Evolutionary conservation across 306 rosid species (phyloP), one percentile per base, ranked within the genome.

Genomic region (Cicer judaicum): DNA sequence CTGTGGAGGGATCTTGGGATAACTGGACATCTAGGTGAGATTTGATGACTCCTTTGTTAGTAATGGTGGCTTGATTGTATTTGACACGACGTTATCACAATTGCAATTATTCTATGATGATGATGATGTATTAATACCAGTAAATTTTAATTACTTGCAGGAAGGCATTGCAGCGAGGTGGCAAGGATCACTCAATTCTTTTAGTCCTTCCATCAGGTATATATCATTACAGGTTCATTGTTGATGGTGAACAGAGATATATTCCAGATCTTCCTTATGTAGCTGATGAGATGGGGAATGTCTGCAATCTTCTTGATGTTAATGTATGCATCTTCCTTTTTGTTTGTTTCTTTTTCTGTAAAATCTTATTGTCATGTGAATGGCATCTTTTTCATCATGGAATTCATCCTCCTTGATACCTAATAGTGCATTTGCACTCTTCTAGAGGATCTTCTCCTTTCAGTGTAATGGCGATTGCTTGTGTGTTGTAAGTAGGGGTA

Each of bases 1-100:
- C 80, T 54, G 89, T 91, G 55, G 92, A 93, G 89, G 98, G 98
- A 74, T 91, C 98, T 64, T 93, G 98, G 98, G 96, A 93, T 85
- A 84, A 88, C 81, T 93, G 98, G 98, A 63, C 79, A 61, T 83
- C 97, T 50, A 93, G 96, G 98, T 89, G 69, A 81, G 74, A 57
- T 56, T 49, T 59, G 24, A 50, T 59, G 64, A 64, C 36, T 76
- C 46, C 10, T 72, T 80, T 44, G 47, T 68, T 19, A 24, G 40
- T 55, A 66, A 76, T 19, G 9, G 7, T 15, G 5, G 19, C 38
- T 81, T 70, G 38, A 74, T 67, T 67, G 70, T 59, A 61, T 70
- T 40, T 46, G 36, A 48, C 21, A 18, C 69, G 70, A 72, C 52
- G 53, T 67, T 70, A 65, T 38, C 68, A 6, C 70, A 76, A 47